These are phyloP conservation scores for Arthrobotrys iridis DNA, from an alignment of 2,329 filamentous ascomycete species.

Conservation along the genomic window DNA sequence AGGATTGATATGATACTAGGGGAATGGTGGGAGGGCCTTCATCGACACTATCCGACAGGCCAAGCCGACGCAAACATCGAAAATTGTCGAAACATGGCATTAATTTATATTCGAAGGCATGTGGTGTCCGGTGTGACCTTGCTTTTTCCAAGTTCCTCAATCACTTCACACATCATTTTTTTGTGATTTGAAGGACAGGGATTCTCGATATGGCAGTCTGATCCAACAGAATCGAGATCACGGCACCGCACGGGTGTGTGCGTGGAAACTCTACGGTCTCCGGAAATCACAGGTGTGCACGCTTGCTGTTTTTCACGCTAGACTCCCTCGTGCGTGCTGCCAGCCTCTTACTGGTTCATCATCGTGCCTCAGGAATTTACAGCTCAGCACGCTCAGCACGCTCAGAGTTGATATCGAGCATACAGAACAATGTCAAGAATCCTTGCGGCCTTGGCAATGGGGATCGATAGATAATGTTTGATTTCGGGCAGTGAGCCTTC, in stretches of 20 bases:
- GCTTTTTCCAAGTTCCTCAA: conserved; percentile 30
- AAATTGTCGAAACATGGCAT: conserved; percentile 6
- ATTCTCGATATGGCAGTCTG: conserved; percentile 3
- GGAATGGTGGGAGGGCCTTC: not conserved
- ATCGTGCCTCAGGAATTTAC: not conserved
- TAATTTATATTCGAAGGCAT: conserved; percentile 28
- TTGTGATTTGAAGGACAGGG: not conserved
- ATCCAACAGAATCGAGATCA: conserved; percentile 18
- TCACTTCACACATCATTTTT: conserved; percentile 13
- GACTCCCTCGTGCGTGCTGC: not conserved
- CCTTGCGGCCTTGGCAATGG: not conserved
- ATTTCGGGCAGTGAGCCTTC: not conserved
- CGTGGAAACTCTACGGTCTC: not conserved
- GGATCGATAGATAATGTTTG: not conserved
- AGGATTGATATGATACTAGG: not conserved
- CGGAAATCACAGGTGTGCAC: conserved; percentile 15
- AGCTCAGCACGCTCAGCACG: not conserved
- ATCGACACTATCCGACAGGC: not conserved
- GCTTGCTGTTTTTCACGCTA: not conserved
- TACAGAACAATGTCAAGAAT: not conserved
- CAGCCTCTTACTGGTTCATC: not conserved
- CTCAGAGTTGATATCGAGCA: not conserved
- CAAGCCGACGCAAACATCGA: conserved; percentile 20
- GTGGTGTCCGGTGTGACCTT: conserved; percentile 7
- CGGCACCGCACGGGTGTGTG: too few species aligned